A percentile compares a stretch with the other conserved stretches of the same genome.
phyloP scores from a whole-genome alignment of 2,329 filamentous ascomycete species.

The Nemania bipapillata region DNA sequence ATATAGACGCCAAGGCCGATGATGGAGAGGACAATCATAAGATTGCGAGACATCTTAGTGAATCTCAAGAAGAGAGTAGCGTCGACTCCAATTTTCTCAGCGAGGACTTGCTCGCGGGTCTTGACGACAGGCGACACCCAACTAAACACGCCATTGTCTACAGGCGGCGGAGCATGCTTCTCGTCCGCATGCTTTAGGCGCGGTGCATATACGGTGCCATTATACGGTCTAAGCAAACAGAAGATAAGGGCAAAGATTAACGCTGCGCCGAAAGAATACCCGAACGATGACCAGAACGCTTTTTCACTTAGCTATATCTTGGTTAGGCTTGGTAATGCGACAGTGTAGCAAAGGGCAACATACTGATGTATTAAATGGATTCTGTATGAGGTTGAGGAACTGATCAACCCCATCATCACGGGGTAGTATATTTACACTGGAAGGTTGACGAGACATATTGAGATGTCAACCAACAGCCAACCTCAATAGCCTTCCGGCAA shows the following conservation, averaged over 20 bases:
- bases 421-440: slow-evolving; percentile 11
- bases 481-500: neutral
- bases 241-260: slow-evolving; percentile 78
- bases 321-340: neutral
- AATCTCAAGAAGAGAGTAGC: slow-evolving; percentile 89
- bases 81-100: slow-evolving; percentile 85
- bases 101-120: slow-evolving; percentile 79
- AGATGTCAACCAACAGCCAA: neutral
- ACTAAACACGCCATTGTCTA: slow-evolving; percentile 83
- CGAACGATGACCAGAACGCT: slow-evolving; percentile 76
- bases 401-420: slow-evolving; percentile 49
- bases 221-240: slow-evolving; percentile 86
- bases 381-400: slow-evolving; percentile 60
- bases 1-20: slow-evolving; percentile 81
- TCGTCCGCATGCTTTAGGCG: slow-evolving; percentile 82
- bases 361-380: slow-evolving; percentile 62
- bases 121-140: slow-evolving; percentile 84
- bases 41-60: slow-evolving; percentile 86
- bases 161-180: slow-evolving; percentile 73
- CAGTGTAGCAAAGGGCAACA: slow-evolving; percentile 22
- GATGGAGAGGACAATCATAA: slow-evolving; percentile 78
- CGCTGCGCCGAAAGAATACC: slow-evolving; percentile 79
- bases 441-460: slow-evolving; percentile 22
- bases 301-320: slow-evolving; percentile 32
- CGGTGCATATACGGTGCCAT: slow-evolving; percentile 81